Evolutionary conservation across 164 flowering plant genomes (phyloP), one percentile per base, ranked within the genome.

Genomic region (Nymphaea thermarum): DNA sequence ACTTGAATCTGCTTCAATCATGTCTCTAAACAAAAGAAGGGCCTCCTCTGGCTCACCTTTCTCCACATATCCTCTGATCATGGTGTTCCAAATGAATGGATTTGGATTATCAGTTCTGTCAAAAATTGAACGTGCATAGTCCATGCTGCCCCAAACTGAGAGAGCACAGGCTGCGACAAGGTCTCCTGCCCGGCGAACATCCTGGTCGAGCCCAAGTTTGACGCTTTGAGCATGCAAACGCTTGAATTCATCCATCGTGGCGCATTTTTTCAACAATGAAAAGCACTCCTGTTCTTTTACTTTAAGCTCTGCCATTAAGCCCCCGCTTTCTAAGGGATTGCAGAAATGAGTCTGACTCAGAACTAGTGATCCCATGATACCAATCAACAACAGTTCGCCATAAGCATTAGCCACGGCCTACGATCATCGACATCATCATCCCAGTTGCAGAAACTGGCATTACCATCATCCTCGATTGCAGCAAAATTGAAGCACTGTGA

Each of bases 81-180:
- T 77, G 62, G 84, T 73, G 65, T 88, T 92, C 83, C 77, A 90
- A 3, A 73, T 81, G 60, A 87, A 92, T 44, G 82, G 65, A 68
- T 76, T 77, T 18, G 93, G 93, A 36, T 86, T 85, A 6, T 80
- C 84, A 14, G 88, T 78, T 69, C 74, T 80, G 14, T 72, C 15
- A 71, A 92, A 92, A 62, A 92, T 83, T 62, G 87, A 87, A 76
- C 83, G 77, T 2, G 96, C 98, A 69, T 89, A 87, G 62, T 81
- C 87, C 91, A 90, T 87, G 81, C 86, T 85, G 4, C 90, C 90
- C 96, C 96, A 92, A 4, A 71, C 70, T 11, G 96, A 82, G 5
- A 87, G 82, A 68, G 93, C 93, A 71, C 87, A 85, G 51, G 84
- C 71, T 0, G 82, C 73, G 10, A 92, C 14, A 65, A 90, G 82